Evolutionary conservation across 139 green algal species (phyloP).

Genomic region (Chlorella sp.): DNA sequence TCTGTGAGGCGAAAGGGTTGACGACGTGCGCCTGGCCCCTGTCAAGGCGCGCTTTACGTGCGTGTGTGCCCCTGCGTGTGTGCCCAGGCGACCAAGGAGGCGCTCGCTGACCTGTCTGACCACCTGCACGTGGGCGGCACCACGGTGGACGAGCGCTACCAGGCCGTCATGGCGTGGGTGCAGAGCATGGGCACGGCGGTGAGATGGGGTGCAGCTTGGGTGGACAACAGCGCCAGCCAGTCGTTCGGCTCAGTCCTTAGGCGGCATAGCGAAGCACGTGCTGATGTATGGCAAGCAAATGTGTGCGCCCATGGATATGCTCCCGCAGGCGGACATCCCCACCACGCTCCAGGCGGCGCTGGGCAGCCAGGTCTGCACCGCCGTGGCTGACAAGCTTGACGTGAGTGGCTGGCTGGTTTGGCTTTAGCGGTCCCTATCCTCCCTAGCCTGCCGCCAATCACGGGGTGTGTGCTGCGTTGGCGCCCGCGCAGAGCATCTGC

Average conservation of each 20-base stretch:
- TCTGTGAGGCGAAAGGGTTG: too few relatives aligned
- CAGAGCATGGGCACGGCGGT: conserved; percentile 47
- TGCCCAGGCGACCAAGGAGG: conserved; percentile 18
- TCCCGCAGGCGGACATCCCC: conserved; percentile 33
- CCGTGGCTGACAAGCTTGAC: conserved; percentile 9
- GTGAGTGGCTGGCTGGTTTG: background rate
- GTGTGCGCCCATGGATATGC: background rate
- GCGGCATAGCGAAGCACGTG: background rate
- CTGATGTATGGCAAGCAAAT: background rate
- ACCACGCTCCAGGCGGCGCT: conserved; percentile 52
- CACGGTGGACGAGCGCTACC: conserved; percentile 36
- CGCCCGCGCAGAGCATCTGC: background rate
- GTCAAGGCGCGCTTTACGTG: too few relatives aligned
- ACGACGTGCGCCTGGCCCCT: too few relatives aligned
- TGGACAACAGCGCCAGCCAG: background rate
- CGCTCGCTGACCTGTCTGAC: conserved; percentile 51
- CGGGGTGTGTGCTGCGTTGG: background rate
- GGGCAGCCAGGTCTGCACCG: conserved; percentile 19
- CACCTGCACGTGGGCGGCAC: conserved; percentile 45
- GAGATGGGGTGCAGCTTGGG: background rate
- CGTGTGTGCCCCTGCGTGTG: background rate
- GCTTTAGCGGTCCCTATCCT: background rate
- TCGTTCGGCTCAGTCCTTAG: background rate
- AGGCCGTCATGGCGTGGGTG: conserved; percentile 51
- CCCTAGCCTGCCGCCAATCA: background rate